Evolutionary conservation across 2,329 filamentous ascomycete genomes (phyloP), one percentile per base, ranked within the genome.

Genomic region (Trichoderma harzianum): DNA sequence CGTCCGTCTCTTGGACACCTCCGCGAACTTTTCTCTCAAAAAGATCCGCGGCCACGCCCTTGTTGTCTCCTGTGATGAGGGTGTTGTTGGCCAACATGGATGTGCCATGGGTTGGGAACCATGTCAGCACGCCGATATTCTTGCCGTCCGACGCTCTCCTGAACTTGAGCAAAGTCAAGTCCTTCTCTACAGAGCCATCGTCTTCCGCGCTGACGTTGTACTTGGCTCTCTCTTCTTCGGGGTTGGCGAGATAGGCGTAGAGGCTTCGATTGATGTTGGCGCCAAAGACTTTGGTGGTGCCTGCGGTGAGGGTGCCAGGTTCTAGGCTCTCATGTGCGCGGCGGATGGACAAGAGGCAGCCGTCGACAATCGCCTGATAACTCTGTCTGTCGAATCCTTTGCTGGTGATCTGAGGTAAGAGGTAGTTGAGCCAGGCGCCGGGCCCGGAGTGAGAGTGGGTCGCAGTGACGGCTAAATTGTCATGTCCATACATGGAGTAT

Each of bases 71-170:
- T 3, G 93, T 91, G 62, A 97, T 90, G 7, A 97, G 86, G 0
- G 94, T 97, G 82, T 97, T 97, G 83, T 97, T 97, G 65, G 92
- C 92, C 66, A 94, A 89, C 85, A 97, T 90, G 2, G 93, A 97
- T 0, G 95, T 98, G 47, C 94, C 94, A 80, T 98, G 95, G 0
- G 95, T 93, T 2, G 95, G 89, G 79, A 95, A 97, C 92, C 94
- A 98, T 16, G 93, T 95, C 73, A 98, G 81, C 4, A 96, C 84
- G n/a, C 93, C 94, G 47, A 93, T 89, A 67, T 90, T 90, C 81
- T 92, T 93, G 69, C 88, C 86, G 77, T 95, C 92, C 1, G 88
- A 90, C 2, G 88, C 87, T 51, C 92, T 86, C 74, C 90, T 88
- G 76, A 97, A 94, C 73, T 89, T 90, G 69, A 97, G 84, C 63